Evolutionary conservation across 2,329 filamentous ascomycete genomes (phyloP).

Genomic region (Fusarium sp.): DNA sequence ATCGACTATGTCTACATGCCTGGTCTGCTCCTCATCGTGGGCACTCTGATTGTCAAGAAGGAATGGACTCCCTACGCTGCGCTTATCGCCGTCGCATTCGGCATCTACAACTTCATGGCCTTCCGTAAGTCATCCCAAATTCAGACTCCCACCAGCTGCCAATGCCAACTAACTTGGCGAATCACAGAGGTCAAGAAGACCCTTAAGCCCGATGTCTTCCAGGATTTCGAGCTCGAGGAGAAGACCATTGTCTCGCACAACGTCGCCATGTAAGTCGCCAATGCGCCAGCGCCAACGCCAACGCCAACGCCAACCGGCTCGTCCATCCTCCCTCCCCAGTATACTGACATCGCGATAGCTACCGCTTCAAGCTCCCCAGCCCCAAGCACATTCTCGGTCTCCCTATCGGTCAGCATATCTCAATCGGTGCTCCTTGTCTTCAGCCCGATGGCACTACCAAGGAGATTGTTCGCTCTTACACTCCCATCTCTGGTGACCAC

Average conservation of each 20-base stretch:
- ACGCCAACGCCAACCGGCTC: background rate
- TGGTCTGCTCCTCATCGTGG: slow-evolving; percentile 79
- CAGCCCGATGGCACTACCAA: slow-evolving; percentile 78
- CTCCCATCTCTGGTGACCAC: slow-evolving; percentile 89
- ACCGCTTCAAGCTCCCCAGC: slow-evolving; percentile 89
- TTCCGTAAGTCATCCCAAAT: slow-evolving; percentile 67
- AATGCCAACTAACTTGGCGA: slow-evolving; percentile 19
- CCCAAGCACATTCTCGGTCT: slow-evolving; percentile 87
- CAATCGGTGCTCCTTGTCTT: slow-evolving; percentile 81
- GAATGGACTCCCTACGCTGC: slow-evolving; percentile 81
- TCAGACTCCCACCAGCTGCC: background rate
- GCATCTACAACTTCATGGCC: slow-evolving; percentile 76
- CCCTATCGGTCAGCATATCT: slow-evolving; percentile 99
- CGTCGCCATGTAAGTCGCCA: slow-evolving; percentile 81
- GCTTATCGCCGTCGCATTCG: slow-evolving; percentile 72
- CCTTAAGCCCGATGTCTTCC: slow-evolving; percentile 87
- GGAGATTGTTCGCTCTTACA: slow-evolving; percentile 92
- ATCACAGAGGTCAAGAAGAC: slow-evolving; percentile 78
- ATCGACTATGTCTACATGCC: slow-evolving; percentile 87
- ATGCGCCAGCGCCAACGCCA: background rate
- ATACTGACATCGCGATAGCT: slow-evolving; percentile 62
- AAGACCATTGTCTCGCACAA: slow-evolving; percentile 98
- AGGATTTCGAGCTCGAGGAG: slow-evolving; percentile 91
- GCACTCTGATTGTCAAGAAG: slow-evolving; percentile 80
- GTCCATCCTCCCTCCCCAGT: background rate